Conservation (phyloP, 2,329 filamentous ascomycete species). For the Colletotrichum orbiculare region DNA sequence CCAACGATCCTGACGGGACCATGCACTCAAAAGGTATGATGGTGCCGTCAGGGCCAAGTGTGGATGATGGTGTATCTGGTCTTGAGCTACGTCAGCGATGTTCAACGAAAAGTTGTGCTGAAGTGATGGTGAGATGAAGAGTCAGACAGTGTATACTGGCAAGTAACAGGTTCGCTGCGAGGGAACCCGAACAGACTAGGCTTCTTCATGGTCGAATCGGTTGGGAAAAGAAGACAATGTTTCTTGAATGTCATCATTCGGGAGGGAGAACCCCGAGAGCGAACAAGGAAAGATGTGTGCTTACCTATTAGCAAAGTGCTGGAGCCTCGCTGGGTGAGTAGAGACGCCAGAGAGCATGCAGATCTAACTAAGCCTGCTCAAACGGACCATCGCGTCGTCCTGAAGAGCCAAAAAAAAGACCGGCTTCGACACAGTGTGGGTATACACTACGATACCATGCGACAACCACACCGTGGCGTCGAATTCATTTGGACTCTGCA, state of each 20-base stretch:
- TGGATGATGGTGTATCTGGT: neutral
- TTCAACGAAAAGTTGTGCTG: slow-evolving; percentile 12
- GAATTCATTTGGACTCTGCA: too few relatives aligned
- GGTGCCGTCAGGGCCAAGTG: neutral
- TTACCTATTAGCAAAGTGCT: slow-evolving; percentile 15
- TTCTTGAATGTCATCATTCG: slow-evolving; percentile 77
- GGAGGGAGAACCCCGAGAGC: slow-evolving; percentile 37
- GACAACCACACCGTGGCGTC: too few relatives aligned
- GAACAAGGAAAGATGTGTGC: neutral
- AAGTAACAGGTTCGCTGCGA: slow-evolving; percentile 80
- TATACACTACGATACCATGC: too few relatives aligned
- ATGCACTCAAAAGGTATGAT: neutral
- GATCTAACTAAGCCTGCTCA: too few relatives aligned
- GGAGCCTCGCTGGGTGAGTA: neutral
- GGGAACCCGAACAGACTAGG: slow-evolving; percentile 73
- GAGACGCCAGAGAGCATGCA: too few relatives aligned
- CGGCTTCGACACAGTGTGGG: too few relatives aligned
- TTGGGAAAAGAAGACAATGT: slow-evolving; percentile 86
- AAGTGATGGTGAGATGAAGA: slow-evolving; percentile 7
- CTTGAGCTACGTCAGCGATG: slow-evolving; percentile 6
- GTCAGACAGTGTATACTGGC: slow-evolving; percentile 90
- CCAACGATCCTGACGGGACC: too few relatives aligned
- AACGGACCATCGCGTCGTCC: too few relatives aligned
- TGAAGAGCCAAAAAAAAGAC: too few relatives aligned
- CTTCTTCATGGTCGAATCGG: slow-evolving; percentile 91